Evolutionary conservation across 2,329 filamentous ascomycete species (phyloP).

Genomic region (Fusarium caatingaense): DNA sequence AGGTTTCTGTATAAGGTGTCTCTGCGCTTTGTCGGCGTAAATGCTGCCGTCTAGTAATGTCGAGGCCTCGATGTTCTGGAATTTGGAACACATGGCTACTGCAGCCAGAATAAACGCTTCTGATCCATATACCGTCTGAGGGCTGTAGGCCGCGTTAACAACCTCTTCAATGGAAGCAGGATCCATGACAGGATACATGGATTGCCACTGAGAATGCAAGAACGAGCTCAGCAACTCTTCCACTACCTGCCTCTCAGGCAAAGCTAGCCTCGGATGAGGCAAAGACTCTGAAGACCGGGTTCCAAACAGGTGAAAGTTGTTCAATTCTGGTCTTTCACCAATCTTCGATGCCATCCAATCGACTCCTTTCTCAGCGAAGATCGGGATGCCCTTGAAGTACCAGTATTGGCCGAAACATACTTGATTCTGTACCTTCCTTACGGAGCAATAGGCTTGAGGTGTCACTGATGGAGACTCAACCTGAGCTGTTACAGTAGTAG

Average conservation of each 20-base stretch:
- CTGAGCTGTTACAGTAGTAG: neutral
- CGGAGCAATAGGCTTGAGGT: too few species aligned
- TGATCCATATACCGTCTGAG: neutral
- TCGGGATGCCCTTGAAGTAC: slow-evolving; percentile 5
- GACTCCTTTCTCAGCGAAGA: neutral
- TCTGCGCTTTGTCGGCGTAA: neutral
- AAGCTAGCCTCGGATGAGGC: neutral
- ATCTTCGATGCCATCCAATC: slow-evolving; percentile 1
- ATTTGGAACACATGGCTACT: neutral
- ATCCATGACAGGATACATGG: neutral
- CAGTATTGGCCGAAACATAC: neutral
- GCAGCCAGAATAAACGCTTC: neutral
- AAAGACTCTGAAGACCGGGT: neutral
- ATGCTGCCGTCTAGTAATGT: fast-evolving
- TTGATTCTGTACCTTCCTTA: neutral
- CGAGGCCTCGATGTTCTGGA: neutral
- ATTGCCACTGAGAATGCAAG: neutral
- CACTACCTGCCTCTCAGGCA: neutral
- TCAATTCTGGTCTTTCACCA: neutral
- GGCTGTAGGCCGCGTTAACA: neutral
- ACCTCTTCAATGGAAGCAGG: neutral
- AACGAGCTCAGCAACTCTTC: neutral
- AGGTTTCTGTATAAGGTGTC: fast-evolving
- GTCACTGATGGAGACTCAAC: too few species aligned
- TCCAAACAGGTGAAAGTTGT: neutral